phyloP scores from a whole-genome alignment of 1,284 basidiomycete species.

The Ceraceosorus bombacis region DNA sequence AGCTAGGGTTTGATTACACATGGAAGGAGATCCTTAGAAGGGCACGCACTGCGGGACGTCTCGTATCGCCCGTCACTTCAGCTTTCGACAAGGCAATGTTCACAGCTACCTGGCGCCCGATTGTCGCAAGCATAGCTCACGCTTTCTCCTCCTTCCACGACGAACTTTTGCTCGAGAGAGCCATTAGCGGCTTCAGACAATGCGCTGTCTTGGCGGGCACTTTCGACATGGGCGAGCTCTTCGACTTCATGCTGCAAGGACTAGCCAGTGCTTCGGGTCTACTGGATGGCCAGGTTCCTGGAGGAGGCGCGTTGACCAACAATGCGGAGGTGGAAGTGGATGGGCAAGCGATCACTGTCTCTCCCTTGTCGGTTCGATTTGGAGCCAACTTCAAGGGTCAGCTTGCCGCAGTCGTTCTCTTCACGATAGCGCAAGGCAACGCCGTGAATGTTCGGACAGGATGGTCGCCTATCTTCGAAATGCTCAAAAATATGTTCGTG shows the following conservation, averaged over 20 bases:
- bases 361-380: conserved; percentile 82
- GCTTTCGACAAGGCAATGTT: conserved; percentile 89
- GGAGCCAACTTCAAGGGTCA: conserved; percentile 94
- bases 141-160: conserved; percentile 88
- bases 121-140: conserved; percentile 60
- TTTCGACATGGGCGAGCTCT: conserved; percentile 84
- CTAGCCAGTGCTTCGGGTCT: conserved; percentile 51
- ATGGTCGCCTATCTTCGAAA: conserved; percentile 86
- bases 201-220: conserved; percentile 85
- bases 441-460: conserved; percentile 88
- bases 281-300: conserved; percentile 23
- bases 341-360: conserved; percentile 77
- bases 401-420: conserved; percentile 89
- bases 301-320: conserved; percentile 52
- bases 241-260: conserved; percentile 89
- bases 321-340: conserved; percentile 91
- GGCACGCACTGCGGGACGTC: conserved; percentile 70
- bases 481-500: conserved; percentile 92
- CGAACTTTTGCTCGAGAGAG: conserved; percentile 88
- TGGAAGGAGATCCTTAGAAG: conserved; percentile 91
- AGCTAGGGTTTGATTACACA: conserved; percentile 94
- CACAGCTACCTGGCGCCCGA: conserved; percentile 77
- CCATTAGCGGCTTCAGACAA: conserved; percentile 90
- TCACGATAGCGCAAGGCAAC: conserved; percentile 95
- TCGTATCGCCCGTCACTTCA: conserved; percentile 69